Base-by-base conservation (phyloP, 108 stramenopile species). In the Phaeodactylum tricornutum region DNA sequence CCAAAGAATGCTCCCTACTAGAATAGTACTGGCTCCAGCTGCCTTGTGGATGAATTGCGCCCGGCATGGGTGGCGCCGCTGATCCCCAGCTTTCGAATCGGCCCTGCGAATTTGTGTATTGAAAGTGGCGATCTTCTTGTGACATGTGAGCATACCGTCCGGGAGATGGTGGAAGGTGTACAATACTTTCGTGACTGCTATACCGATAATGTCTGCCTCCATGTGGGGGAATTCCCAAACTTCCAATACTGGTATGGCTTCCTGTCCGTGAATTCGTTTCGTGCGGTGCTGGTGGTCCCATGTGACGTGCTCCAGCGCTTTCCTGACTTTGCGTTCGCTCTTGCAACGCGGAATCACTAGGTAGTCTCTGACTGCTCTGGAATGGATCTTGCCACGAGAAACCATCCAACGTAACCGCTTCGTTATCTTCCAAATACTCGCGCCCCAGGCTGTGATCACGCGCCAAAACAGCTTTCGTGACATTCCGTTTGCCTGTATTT, bases 311-410 rank as follows among this genome's bases (percentile, higher is more conserved):
- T n/a, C n/a, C n/a, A 12, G 33, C 33, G 9, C 33, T 34, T 34
- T 34, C 33, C 12, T 34, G 33, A 8, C 33, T 34, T 34, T n/a
- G n/a, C 3, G 33, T 21, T n/a, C 48, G 20, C 4, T 45, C 44
- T 4, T 22, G 25, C 9, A 26, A 7, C 4, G 34, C 44, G 19
- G 30, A 32, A 34, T 22, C 46, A 20, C 32, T 9, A 2, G 45
- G 20, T 43, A 50, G 14, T 34, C 15, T 5, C 45, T 44, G 34
- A 43, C 42, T 43, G 14, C 35, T 32, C 71, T 73, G 35, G 39
- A 71, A 64, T 22, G 62, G 62, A 40, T 71, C 70, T 36, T 61
- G 58, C 88, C 88, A 91, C 2, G 78, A 75, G 50, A 91, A 91
- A 8, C 79, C 84, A 24, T 77, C 79, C 39, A 86, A 39, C 4